Evolutionary conservation across 352 stramenopile genomes (phyloP), one percentile per base, ranked within the genome.

Genomic region (Phytophthora boehmeriae): DNA sequence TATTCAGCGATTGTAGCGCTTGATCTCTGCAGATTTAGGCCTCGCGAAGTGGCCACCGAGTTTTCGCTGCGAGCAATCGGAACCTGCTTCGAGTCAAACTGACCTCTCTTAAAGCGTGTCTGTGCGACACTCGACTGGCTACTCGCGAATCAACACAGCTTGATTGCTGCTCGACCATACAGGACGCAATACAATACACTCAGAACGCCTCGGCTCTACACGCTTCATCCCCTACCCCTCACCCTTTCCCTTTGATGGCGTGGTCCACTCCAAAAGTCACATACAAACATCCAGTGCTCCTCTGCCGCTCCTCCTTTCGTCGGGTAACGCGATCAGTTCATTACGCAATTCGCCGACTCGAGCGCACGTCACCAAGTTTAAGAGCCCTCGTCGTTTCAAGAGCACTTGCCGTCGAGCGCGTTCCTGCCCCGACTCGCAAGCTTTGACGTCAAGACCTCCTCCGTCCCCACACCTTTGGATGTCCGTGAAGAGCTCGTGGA

Each of bases 401-500:
- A 22, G 16, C 13, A n/a, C n/a, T n/a, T n/a, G 22, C 25, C 23
- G n/a, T 30, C 51, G 48, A 72, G 49, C 60, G 59, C 68, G 59
- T 45, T 13, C 25, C 3, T 6, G 25, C 6, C 25, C 3, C 3
- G 3, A 30, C 25, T 30, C 25, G 25, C 25, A 30, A n/a, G n/a
- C 38, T 9, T 41, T 41, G 13, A 44, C 47, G n/a, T 17, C 8
- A 28, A 30, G 5, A 35, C 43, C 34, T 44, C 38, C 62, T 60
- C 49, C 45, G 22, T 62, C 50, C 57, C 54, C 47, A 27, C 51
- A 44, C 43, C 63, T 48, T 76, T 90, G 69, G 71, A 92, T 92
- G 83, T 89, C 80, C 61, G 83, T 88, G 71, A 92, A 92, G 80
- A 78, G 83, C 68, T 76, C 79, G 65, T 92, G 83, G 83, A 92